Percentiles rank a stretch among this genome's conserved stretches.
These are phyloP conservation scores for Globisporangium polare DNA, from an alignment of 352 stramenopile species.

Conservation along the genomic window DNA sequence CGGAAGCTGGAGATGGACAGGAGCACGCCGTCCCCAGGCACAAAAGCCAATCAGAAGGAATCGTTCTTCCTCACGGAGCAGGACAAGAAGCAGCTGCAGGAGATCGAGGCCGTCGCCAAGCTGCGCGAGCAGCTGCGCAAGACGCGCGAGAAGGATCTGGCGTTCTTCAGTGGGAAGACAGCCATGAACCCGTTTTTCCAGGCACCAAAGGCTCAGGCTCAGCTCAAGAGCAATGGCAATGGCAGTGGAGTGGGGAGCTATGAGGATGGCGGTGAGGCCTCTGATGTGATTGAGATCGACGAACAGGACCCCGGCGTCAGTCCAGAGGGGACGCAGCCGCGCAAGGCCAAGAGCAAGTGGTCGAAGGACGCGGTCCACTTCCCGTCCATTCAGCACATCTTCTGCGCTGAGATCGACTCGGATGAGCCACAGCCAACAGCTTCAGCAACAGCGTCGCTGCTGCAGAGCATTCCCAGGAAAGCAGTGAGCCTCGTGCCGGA, in stretches of 20 bases:
- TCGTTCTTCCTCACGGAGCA: slow-evolving; percentile 68
- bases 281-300: slow-evolving; percentile 27
- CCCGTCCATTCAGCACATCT: slow-evolving; percentile 42
- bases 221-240: slow-evolving; percentile 13
- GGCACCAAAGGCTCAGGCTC: slow-evolving; percentile 13
- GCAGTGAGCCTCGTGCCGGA: not conserved
- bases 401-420: slow-evolving; percentile 11
- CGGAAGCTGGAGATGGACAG: slow-evolving; percentile 65
- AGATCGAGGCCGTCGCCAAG: slow-evolving; percentile 58
- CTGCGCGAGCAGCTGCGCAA: slow-evolving; percentile 63
- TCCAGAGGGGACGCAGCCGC: slow-evolving; percentile 12
- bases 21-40: slow-evolving; percentile 32
- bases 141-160: slow-evolving; percentile 63
- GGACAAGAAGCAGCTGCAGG: slow-evolving; percentile 63
- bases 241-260: not conserved
- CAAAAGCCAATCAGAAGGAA: slow-evolving; percentile 25
- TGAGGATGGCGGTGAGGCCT: not conserved
- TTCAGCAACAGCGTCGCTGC: not conserved
- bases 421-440: slow-evolving; percentile 13
- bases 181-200: slow-evolving; percentile 70
- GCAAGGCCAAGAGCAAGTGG: slow-evolving; percentile 27
- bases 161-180: slow-evolving; percentile 56
- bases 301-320: slow-evolving; percentile 10
- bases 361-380: slow-evolving; percentile 34
- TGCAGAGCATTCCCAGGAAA: not conserved